A percentile compares a stretch with the other conserved stretches of the same genome.
Conservation (phyloP, 805 yeast genomes). For the Candida xyloterini region DNA sequence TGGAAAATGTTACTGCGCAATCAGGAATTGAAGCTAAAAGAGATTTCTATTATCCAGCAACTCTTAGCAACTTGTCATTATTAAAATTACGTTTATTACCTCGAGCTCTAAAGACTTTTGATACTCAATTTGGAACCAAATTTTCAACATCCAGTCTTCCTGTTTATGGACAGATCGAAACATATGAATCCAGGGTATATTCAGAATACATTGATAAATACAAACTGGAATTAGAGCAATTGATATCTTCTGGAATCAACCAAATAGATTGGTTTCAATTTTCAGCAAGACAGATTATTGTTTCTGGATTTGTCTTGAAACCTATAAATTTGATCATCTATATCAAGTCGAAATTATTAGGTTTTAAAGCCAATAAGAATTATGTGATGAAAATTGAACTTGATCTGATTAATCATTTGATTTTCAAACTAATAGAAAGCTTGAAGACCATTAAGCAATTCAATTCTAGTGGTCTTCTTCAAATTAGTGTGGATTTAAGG, state of each 20-base stretch:
- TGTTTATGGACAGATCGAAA: conserved; percentile 43
- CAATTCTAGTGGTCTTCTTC: conserved; percentile 23
- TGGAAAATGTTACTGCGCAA: conserved; percentile 41
- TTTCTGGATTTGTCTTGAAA: conserved; percentile 23
- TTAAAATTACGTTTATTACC: conserved; percentile 48
- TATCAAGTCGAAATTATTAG: conserved; percentile 26
- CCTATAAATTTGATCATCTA: conserved; percentile 25
- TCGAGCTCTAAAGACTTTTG: conserved; percentile 45
- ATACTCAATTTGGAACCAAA: conserved; percentile 46
- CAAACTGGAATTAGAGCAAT: conserved; percentile 39
- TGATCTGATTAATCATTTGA: conserved; percentile 21
- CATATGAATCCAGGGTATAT: conserved; percentile 52
- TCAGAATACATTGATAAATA: conserved; percentile 50
- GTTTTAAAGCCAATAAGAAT: conserved; percentile 19
- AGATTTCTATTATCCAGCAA: conserved; percentile 30
- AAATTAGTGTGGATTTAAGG: conserved; percentile 25
- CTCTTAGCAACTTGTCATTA: conserved; percentile 53
- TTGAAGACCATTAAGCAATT: conserved; percentile 24
- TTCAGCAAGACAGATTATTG: conserved; percentile 12
- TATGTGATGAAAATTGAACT: conserved; percentile 23
- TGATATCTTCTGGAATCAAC: conserved; percentile 39
- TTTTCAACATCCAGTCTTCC: conserved; percentile 41
- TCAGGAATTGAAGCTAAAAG: conserved; percentile 22
- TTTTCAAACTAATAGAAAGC: conserved; percentile 23
- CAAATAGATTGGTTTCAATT: conserved; percentile 41